Percentiles rank a stretch among this genome's conserved stretches.
Evolutionary conservation across 2,329 filamentous ascomycete genomes (phyloP).

Genomic region (Venturia aucupariae): DNA sequence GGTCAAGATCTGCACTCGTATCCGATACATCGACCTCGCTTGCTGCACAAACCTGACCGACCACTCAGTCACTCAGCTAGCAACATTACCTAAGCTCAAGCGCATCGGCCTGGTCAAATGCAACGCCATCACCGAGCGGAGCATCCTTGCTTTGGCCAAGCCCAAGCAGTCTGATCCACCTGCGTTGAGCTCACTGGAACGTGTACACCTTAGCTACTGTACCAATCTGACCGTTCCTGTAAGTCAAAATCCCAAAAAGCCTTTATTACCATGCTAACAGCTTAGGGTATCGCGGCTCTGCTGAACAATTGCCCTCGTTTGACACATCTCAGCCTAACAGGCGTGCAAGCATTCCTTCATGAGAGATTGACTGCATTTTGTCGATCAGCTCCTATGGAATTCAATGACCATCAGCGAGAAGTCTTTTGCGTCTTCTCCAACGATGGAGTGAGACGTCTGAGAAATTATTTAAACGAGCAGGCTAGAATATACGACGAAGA

Average conservation of each 20-base stretch:
- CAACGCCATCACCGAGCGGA: conserved; percentile 77
- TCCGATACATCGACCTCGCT: conserved; percentile 95
- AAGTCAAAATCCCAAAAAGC: conserved; percentile 29
- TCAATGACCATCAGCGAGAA: conserved; percentile 87
- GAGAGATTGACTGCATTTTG: conserved; percentile 80
- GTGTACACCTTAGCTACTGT: conserved; percentile 95
- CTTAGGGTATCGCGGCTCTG: conserved; percentile 76
- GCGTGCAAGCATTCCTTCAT: conserved; percentile 80
- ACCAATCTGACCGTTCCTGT: conserved; percentile 73
- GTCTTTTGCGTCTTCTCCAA: conserved; percentile 98
- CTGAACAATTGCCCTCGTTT: conserved; percentile 86
- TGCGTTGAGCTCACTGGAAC: conserved; percentile 63
- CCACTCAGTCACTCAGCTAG: conserved; percentile 71
- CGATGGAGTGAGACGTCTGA: conserved; percentile 66
- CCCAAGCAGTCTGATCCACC: conserved; percentile 47
- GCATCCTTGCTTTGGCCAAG: conserved; percentile 74
- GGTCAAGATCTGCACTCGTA: conserved; percentile 79
- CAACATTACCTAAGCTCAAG: conserved; percentile 83
- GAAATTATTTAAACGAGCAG: conserved; percentile 54
- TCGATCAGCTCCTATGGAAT: conserved; percentile 72
- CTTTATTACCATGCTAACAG: conserved; percentile 23
- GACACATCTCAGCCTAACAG: conserved; percentile 89
- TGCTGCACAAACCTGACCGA: conserved; percentile 88
- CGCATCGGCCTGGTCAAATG: conserved; percentile 95
- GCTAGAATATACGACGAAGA: conserved; percentile 11